Conservation (phyloP, 2,329 filamentous ascomycete genomes). For the Aspergillus puulaauensis region DNA sequence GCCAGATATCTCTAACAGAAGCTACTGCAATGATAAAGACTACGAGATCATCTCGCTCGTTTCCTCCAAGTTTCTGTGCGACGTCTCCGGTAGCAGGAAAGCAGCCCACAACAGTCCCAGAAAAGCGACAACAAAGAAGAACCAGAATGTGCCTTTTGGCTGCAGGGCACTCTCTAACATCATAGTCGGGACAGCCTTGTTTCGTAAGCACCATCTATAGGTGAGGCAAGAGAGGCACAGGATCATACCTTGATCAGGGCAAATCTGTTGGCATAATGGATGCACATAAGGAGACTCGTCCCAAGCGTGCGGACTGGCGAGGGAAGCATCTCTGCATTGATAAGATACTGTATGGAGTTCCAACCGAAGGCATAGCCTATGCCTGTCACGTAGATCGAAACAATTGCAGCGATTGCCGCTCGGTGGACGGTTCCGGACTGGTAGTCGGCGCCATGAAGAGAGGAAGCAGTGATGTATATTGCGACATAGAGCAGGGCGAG, state of each 20-base stretch:
- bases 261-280: constrained; percentile 42
- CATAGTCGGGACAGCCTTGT: constrained; percentile 19
- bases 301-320: constrained; percentile 43
- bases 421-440: constrained; percentile 25
- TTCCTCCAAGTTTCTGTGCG: constrained; percentile 48
- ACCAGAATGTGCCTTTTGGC: constrained; percentile 69
- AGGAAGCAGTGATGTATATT: constrained; percentile 31
- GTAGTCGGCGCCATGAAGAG: neutral
- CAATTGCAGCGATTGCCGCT: constrained; percentile 38
- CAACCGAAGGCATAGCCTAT: constrained; percentile 50
- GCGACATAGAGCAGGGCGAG: constrained; percentile 58
- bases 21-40: no score
- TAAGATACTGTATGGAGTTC: constrained; percentile 48
- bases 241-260: constrained; percentile 27
- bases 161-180: constrained; percentile 37
- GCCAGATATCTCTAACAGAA: no score
- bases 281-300: constrained; percentile 45
- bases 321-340: constrained; percentile 49
- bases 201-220: no score
- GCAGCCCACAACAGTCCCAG: constrained; percentile 67
- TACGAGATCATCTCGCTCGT: no score
- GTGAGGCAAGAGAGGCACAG: no score
- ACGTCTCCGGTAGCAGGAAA: constrained; percentile 70
- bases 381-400: constrained; percentile 46
- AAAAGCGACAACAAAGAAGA: constrained; percentile 67